Conservation (phyloP, 2,329 filamentous ascomycete genomes). For the Dryadomyces quercivorus region DNA sequence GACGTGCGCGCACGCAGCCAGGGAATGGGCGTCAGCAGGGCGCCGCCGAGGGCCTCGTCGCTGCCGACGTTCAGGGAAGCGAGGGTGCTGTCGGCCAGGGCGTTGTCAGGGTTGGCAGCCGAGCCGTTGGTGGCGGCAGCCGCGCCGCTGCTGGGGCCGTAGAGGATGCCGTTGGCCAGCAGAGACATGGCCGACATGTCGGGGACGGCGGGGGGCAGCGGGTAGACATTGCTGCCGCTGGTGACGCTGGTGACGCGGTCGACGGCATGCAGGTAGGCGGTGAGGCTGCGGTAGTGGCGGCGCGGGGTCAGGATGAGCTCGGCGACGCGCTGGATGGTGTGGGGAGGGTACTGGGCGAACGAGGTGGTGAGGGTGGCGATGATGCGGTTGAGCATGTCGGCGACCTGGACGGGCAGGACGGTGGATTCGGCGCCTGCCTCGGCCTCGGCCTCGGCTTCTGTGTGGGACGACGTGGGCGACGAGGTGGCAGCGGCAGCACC, state of each 20-base stretch:
- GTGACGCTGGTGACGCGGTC: constrained; percentile 87
- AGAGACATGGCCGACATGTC: constrained; percentile 42
- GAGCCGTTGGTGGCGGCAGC: constrained; percentile 13
- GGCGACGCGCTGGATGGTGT: constrained; percentile 83
- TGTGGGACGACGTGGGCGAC: constrained; percentile 9
- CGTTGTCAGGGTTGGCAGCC: constrained; percentile 16
- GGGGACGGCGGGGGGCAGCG: constrained; percentile 57
- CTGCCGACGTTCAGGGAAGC: constrained; percentile 46
- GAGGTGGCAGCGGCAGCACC: constrained; percentile 23
- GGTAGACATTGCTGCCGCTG: constrained; percentile 68
- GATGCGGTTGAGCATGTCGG: constrained; percentile 49
- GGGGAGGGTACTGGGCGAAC: constrained; percentile 68
- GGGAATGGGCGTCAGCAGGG: constrained; percentile 83
- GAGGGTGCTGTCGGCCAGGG: constrained; percentile 13
- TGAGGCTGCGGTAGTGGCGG: constrained; percentile 68
- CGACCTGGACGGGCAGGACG: constrained; percentile 48
- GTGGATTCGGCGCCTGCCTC: not conserved
- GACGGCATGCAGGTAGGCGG: constrained; percentile 79
- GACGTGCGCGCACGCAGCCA: constrained; percentile 50
- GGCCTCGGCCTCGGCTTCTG: not conserved
- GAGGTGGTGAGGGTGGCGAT: constrained; percentile 45
- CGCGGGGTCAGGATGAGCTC: constrained; percentile 72
- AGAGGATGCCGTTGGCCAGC: constrained; percentile 46
- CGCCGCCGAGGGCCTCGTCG: constrained; percentile 82
- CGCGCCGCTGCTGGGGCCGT: constrained; percentile 18